These are phyloP conservation scores for Hexamita inflata DNA, from an alignment of 208 protist genomes.

Conservation along the genomic window DNA sequence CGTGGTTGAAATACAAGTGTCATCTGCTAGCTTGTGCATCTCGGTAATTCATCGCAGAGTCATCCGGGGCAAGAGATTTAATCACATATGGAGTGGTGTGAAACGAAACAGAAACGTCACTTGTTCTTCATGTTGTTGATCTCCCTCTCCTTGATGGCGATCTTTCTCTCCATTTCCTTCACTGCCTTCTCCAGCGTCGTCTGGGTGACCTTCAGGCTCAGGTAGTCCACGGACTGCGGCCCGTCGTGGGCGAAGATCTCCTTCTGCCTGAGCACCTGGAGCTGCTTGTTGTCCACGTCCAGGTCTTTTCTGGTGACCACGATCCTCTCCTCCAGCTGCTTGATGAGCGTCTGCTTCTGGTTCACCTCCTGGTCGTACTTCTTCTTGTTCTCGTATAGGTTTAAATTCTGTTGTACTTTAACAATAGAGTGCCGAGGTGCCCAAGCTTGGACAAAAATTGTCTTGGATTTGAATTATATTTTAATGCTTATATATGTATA, in stretches of 20 bases:
- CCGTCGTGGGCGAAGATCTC: slow-evolving; percentile 11
- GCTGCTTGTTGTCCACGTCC: neutral
- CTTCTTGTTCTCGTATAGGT: slow-evolving; percentile 60
- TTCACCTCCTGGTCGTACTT: slow-evolving; percentile 59
- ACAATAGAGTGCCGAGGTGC: no score
- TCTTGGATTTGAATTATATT: no score
- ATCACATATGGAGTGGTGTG: no score
- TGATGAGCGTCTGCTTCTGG: neutral
- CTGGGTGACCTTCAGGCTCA: slow-evolving; percentile 3
- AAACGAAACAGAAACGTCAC: no score
- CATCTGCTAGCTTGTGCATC: no score
- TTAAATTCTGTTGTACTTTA: no score
- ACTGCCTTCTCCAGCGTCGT: neutral
- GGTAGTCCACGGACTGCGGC: neutral
- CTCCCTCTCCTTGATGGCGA: neutral
- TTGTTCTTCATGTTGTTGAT: slow-evolving; percentile 3
- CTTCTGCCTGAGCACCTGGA: slow-evolving; percentile 1
- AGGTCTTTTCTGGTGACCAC: neutral
- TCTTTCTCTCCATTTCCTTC: neutral
- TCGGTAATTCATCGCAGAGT: no score
- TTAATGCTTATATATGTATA: no score
- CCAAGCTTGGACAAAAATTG: no score
- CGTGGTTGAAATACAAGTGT: no score
- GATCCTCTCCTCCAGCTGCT: neutral
- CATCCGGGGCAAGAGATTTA: no score